Evolutionary conservation across 2,329 filamentous ascomycete genomes (phyloP), one percentile per base, ranked within the genome.

Genomic region (Alternaria sp.): DNA sequence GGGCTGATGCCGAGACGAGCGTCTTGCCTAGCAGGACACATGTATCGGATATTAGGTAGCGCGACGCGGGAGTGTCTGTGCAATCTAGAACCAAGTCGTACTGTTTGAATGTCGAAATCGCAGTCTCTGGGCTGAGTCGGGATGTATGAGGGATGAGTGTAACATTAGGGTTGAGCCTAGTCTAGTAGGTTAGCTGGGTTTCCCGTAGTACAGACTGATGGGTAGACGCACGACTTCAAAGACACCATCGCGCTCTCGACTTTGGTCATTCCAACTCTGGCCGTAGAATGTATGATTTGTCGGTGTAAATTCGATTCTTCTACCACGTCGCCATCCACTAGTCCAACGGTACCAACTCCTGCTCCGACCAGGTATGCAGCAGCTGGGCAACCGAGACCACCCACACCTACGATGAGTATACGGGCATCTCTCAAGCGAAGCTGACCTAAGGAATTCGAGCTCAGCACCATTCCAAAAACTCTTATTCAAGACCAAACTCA

Each of bases 51-150:
- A 98, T 92, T 49, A 98, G 87, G 78, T 99, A 98, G 46, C 96
- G 91, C 0, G 93, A 92, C 1, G 92, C 91, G 0, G 96, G 95
- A 68, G 95, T 93, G 80, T 99, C 96, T 10, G 95, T 98, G 78
- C 96, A 99, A 79, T 99, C 96, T 12, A 99, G 88, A 2, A 98
- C 88, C 1, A 97, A 71, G 72, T 97, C 93, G 76, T 97, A 98
- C 5, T 83, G 72, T 0, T 83, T 81, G 59, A 97, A 87, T 44
- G 93, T 88, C 0, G 83, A 78, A 7, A 88, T 81, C 0, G 93
- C 91, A 56, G 91, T 92, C 62, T 88, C 81, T 0, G 93, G 86
- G 0, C 87, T 88, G 13, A 97, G 86, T 67, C 91, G 90, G 13
- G 84, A 83, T 10, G 80, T 77, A 74, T 96, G 86, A 0, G 88